Percentiles rank a stretch among this genome's conserved stretches.
Conservation (phyloP, 805 yeast genomes). For the Saccharomycodes ludwigii region DNA sequence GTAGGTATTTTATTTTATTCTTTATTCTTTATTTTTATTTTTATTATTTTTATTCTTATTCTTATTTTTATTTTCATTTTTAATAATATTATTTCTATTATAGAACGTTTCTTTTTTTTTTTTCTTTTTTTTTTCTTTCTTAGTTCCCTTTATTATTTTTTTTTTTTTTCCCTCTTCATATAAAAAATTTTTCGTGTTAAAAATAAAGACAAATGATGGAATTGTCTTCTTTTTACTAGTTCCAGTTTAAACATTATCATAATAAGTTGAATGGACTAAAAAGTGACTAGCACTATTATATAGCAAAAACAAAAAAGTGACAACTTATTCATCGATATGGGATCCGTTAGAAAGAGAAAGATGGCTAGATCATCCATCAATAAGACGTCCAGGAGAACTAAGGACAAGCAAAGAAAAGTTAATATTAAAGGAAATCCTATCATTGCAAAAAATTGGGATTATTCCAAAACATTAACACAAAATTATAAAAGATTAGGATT, state of each 20-base stretch:
- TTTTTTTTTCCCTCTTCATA: too few relatives aligned
- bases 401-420: constrained; percentile 58
- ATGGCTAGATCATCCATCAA: constrained; percentile 59
- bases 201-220: too few relatives aligned
- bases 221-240: neutral
- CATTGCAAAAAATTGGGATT: constrained; percentile 87
- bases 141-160: too few relatives aligned
- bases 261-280: neutral
- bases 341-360: constrained; percentile 76
- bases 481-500: constrained; percentile 80
- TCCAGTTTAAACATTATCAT: neutral
- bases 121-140: too few relatives aligned
- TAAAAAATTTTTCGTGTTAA: too few relatives aligned
- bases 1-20: too few relatives aligned
- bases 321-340: too few relatives aligned
- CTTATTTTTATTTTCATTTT: too few relatives aligned
- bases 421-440: constrained; percentile 64
- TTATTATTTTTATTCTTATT: too few relatives aligned
- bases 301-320: constrained; percentile 3
- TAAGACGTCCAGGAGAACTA: constrained; percentile 57
- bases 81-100: too few relatives aligned
- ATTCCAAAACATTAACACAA: constrained; percentile 64
- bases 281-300: neutral
- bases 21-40: too few relatives aligned
- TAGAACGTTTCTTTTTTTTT: too few relatives aligned